Percentiles rank a stretch among this genome's conserved stretches.
These are phyloP conservation scores for Ceratobasidium papillatum DNA, from an alignment of 1,284 basidiomycete genomes.

Conservation along the genomic window DNA sequence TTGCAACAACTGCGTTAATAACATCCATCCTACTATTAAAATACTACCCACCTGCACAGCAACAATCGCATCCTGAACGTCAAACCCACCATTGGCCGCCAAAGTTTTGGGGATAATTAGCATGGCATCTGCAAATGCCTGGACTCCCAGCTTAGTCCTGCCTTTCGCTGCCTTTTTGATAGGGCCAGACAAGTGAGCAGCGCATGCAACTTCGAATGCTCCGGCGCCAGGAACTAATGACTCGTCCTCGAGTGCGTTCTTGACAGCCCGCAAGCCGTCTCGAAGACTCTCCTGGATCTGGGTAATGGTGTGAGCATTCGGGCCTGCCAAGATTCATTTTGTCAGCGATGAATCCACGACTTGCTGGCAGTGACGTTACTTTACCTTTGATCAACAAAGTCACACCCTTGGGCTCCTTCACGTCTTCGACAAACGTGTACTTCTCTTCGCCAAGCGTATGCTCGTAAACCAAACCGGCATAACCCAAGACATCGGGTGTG, in stretches of 20 bases:
- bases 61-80: constrained; percentile 96
- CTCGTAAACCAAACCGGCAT: constrained; percentile 98
- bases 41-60: constrained; percentile 73
- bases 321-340: constrained; percentile 56
- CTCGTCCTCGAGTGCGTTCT: constrained; percentile 95
- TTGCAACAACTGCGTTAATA: constrained; percentile 19
- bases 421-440: constrained; percentile 97
- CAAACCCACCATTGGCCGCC: constrained; percentile 95
- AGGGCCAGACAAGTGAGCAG: constrained; percentile 78
- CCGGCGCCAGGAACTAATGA: constrained; percentile 93
- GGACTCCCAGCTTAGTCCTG: constrained; percentile 96
- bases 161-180: constrained; percentile 92
- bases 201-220: constrained; percentile 96
- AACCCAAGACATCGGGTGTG: constrained; percentile 89
- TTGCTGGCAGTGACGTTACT: constrained; percentile 39
- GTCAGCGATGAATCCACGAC: neutral
- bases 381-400: constrained; percentile 94
- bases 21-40: constrained; percentile 5
- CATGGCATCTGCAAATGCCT: constrained; percentile 96
- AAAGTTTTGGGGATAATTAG: constrained; percentile 97
- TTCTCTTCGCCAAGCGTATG: constrained; percentile 99
- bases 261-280: constrained; percentile 95
- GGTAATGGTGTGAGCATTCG: constrained; percentile 94
- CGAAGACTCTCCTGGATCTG: constrained; percentile 98
- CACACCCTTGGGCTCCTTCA: constrained; percentile 95